phyloP scores from a whole-genome alignment of 2,329 filamentous ascomycete genomes.

The Pestalotiopsis fici region DNA sequence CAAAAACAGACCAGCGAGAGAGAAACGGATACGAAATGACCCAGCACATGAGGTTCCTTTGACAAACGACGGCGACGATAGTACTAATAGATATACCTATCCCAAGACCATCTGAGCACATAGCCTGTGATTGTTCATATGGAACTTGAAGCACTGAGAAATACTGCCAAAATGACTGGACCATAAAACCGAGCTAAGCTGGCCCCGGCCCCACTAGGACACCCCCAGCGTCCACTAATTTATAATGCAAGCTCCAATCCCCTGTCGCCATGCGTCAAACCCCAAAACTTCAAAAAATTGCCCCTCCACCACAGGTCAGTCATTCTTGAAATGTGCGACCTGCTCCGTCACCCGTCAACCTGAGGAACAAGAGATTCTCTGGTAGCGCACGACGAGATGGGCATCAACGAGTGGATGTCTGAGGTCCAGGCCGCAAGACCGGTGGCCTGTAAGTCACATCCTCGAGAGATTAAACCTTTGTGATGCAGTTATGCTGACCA shows the following conservation, averaged over 20 bases:
- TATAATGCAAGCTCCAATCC: background rate
- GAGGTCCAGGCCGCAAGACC: conserved; percentile 3
- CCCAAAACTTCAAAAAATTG: conserved; percentile 1
- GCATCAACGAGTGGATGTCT: conserved; percentile 2
- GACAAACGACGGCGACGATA: no score
- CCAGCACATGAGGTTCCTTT: no score
- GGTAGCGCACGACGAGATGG: background rate
- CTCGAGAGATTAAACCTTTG: background rate
- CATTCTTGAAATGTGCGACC: background rate
- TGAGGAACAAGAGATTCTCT: background rate
- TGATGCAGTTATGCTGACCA: background rate
- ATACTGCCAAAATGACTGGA: background rate
- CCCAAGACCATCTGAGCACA: no score
- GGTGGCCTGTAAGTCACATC: background rate
- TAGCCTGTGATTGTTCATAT: no score
- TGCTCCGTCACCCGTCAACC: background rate
- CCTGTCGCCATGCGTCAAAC: background rate
- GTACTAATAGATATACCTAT: no score
- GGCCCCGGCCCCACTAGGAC: background rate
- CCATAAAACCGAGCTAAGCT: background rate
- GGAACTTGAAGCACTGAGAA: no score
- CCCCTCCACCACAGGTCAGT: background rate
- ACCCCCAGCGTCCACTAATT: background rate
- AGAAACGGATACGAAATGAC: no score
- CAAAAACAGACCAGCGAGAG: no score